Conservation (phyloP, 208 protist genomes). For the Trypanosoma melophagium region DNA sequence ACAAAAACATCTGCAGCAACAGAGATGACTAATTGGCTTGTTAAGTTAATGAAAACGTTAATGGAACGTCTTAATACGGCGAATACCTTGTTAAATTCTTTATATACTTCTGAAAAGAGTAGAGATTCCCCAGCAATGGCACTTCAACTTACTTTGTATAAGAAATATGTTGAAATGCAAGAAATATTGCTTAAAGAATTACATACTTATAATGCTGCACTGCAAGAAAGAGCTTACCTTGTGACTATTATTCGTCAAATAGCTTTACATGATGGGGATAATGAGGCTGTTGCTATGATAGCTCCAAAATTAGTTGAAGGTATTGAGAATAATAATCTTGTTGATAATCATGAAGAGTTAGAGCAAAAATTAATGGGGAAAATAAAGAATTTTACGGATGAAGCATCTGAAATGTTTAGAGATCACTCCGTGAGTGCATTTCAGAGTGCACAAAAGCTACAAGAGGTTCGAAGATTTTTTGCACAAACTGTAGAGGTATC, state of each 20-base stretch:
- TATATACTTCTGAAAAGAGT: neutral
- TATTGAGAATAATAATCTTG: constrained; percentile 7
- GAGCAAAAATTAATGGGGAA: neutral
- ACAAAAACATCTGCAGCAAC: neutral
- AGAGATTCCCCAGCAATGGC: constrained; percentile 16
- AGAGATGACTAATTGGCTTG: constrained; percentile 18
- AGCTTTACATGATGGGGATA: constrained; percentile 18
- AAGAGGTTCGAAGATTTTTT: constrained; percentile 24
- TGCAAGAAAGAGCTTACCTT: constrained; percentile 20
- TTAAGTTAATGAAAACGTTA: constrained; percentile 12
- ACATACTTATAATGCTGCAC: constrained; percentile 3
- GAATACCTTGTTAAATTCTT: constrained; percentile 1
- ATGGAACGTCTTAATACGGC: constrained; percentile 13
- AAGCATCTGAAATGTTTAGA: constrained; percentile 11
- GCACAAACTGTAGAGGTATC: neutral
- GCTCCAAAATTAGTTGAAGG: constrained; percentile 11
- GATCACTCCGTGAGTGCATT: neutral
- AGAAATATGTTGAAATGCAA: constrained; percentile 22
- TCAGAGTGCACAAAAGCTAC: constrained; percentile 8
- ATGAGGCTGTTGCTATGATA: constrained; percentile 14
- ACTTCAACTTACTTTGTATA: constrained; percentile 21
- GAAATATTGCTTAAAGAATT: constrained; percentile 10
- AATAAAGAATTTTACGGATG: constrained; percentile 14
- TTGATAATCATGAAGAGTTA: constrained; percentile 10
- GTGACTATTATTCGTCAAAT: constrained; percentile 17